phyloP scores from a whole-genome alignment of 176 grass and related monocot genomes.

The Avena insularis region DNA sequence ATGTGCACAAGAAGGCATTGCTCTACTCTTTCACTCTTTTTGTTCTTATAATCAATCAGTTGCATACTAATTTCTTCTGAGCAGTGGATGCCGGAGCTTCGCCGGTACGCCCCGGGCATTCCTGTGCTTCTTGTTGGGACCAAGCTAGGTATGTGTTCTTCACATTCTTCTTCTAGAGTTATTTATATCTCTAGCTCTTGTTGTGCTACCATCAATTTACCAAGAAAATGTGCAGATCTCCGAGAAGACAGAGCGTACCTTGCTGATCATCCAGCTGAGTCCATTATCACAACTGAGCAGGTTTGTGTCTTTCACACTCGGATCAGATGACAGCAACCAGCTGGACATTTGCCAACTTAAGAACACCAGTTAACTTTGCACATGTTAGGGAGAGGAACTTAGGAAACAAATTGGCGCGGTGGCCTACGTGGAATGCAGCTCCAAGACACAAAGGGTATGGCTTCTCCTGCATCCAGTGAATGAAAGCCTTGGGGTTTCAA shows the following conservation, averaged over 20 bases:
- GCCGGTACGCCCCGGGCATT: constrained; percentile 63
- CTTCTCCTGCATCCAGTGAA: neutral
- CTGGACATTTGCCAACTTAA: neutral
- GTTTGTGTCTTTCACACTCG: constrained; percentile 33
- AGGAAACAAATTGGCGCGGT: constrained; percentile 72
- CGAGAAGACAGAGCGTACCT: constrained; percentile 74
- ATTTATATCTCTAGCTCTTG: neutral
- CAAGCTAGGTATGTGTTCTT: constrained; percentile 69
- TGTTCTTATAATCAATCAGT: neutral
- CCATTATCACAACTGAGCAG: constrained; percentile 68
- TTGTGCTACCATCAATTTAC: neutral
- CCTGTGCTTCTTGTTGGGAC: constrained; percentile 89
- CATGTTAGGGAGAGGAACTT: constrained; percentile 69
- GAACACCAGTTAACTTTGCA: neutral
- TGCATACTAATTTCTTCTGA: constrained; percentile 9
- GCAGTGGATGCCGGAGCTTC: constrained; percentile 94
- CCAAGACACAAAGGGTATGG: constrained; percentile 72
- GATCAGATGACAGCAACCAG: neutral
- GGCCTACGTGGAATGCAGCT: constrained; percentile 81
- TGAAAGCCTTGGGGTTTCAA: neutral
- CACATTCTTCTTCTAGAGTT: neutral
- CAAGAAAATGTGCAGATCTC: constrained; percentile 48
- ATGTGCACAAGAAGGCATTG: constrained; percentile 87
- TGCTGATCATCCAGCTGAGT: constrained; percentile 65
- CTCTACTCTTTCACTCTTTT: neutral